Evolutionary conservation across 148 eudicot genomes (phyloP), one percentile per base, ranked within the genome.

Genomic region (Rhododendron simsii): DNA sequence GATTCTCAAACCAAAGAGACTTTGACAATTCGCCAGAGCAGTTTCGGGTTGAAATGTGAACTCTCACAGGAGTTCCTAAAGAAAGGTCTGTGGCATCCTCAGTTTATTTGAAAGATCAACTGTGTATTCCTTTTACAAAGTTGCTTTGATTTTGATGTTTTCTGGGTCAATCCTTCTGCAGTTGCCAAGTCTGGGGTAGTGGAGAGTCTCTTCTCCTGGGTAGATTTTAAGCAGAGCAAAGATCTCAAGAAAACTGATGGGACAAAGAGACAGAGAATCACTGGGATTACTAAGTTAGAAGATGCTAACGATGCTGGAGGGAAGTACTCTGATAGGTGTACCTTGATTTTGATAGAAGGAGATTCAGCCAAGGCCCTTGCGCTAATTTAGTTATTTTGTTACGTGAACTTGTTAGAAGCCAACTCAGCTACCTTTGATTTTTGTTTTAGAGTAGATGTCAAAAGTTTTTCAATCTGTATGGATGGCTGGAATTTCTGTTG

Each of bases 1-100:
- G 98, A 95, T 92, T 97, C 98, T 80, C 99, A 97, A 90, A 95
- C 99, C 30, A 97, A 97, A 85, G 98, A 97, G 90, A 95, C 98
- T 1, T 87, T 97, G 87, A 97, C 98, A 26, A 95, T 91, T 86
- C 92, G 96, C 13, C 85, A 91, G 59, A 94, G 88, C 87, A 97
- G 95, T 88, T 96, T 97, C 71, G 98, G 98, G 2, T 93, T 95
- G 1, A 90, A 89, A 50, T 95, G 98, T 90, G 93, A 92, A 28
- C 93, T 97, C 50, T 86, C 96, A 3, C 86, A 89, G 14, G 93
- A 92, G 81, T 97, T 97, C 75, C 86, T 95, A 74, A 94, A 93
- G 89, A 93, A 88, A 95, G 98, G 98, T 96, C 83, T 85, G 95
- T 50, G 15, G 55, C 35, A 5, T 15, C 35, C 3, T 44, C 45